phyloP scores from a whole-genome alignment of 2,329 filamentous ascomycete genomes.

The Penicillium sp. region DNA sequence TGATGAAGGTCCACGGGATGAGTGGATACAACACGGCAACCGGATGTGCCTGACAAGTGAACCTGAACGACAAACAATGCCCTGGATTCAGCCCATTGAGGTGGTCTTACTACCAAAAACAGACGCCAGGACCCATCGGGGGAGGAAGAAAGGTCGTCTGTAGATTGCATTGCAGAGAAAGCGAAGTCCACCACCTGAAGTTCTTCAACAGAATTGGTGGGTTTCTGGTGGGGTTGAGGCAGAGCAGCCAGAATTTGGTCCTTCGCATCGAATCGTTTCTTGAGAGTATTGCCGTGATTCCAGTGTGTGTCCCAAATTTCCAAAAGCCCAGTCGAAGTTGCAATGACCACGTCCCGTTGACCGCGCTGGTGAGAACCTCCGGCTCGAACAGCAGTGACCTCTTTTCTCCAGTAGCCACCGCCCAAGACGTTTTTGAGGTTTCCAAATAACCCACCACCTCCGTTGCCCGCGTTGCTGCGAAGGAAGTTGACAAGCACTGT shows the following conservation, averaged over 20 bases:
- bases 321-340: conserved; percentile 74
- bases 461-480: conserved; percentile 59
- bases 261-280: conserved; percentile 70
- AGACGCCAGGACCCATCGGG: conserved; percentile 53
- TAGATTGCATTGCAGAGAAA: conserved; percentile 47
- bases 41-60: conserved; percentile 55
- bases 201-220: conserved; percentile 55
- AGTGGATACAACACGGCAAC: conserved; percentile 63
- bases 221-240: conserved; percentile 55
- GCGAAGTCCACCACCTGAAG: conserved; percentile 80
- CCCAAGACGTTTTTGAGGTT: conserved; percentile 77
- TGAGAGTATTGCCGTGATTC: conserved; percentile 76
- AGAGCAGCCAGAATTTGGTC: conserved; percentile 66
- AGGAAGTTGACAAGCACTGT: conserved; percentile 77
- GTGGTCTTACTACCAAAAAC: conserved; percentile 62
- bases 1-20: conserved; percentile 69
- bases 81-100: conserved; percentile 51
- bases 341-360: conserved; percentile 80
- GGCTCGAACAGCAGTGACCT: conserved; percentile 77
- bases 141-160: conserved; percentile 50
- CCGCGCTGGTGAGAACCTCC: conserved; percentile 72
- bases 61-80: conserved; percentile 78
- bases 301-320: conserved; percentile 89
- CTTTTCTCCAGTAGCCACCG: conserved; percentile 69
- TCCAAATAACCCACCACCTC: conserved; percentile 71